Conservation (phyloP, 75 land plant genomes). For the Selaginella moellendorffii region DNA sequence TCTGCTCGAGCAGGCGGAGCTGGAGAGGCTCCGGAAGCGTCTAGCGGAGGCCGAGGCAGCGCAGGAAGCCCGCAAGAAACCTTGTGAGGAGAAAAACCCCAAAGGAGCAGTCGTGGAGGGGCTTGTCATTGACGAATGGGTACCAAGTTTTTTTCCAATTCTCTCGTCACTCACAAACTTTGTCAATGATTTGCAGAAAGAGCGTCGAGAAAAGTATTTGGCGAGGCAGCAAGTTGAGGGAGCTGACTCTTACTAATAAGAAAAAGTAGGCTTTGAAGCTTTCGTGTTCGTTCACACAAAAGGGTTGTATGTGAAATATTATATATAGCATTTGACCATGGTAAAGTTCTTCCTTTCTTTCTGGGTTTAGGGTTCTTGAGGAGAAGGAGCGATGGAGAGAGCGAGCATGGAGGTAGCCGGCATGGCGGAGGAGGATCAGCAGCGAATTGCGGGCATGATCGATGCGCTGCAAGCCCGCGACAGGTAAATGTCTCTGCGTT, state of each 20-base stretch:
- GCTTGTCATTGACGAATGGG: conserved; percentile 92
- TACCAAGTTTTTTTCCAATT: conserved; percentile 11
- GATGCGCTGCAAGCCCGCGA: conserved; percentile 70
- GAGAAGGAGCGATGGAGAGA: conserved; percentile 14
- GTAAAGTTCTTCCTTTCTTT: too few relatives aligned
- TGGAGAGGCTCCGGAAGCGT: conserved; percentile 64
- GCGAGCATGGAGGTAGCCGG: conserved; percentile 38
- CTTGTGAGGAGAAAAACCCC: conserved; percentile 56
- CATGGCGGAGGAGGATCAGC: conserved; percentile 57
- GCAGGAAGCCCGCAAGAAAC: conserved; percentile 67
- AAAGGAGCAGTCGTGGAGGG: conserved; percentile 54
- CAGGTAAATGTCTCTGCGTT: too few relatives aligned
- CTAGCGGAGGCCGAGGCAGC: conserved; percentile 90
- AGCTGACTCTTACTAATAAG: conserved; percentile 15
- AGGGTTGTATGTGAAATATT: too few relatives aligned
- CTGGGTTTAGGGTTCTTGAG: too few relatives aligned
- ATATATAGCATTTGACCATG: too few relatives aligned
- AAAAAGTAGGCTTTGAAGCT: too few relatives aligned
- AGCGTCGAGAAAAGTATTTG: conserved; percentile 23
- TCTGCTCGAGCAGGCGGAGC: conserved; percentile 26
- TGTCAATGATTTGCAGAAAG: conserved; percentile 16
- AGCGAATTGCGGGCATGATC: conserved; percentile 49
- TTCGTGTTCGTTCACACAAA: too few relatives aligned
- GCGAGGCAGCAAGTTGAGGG: conserved; percentile 23
- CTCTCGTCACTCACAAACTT: background rate